phyloP scores from a whole-genome alignment of 2,329 filamentous ascomycete species.

The Ceratocystis diversiconidia region DNA sequence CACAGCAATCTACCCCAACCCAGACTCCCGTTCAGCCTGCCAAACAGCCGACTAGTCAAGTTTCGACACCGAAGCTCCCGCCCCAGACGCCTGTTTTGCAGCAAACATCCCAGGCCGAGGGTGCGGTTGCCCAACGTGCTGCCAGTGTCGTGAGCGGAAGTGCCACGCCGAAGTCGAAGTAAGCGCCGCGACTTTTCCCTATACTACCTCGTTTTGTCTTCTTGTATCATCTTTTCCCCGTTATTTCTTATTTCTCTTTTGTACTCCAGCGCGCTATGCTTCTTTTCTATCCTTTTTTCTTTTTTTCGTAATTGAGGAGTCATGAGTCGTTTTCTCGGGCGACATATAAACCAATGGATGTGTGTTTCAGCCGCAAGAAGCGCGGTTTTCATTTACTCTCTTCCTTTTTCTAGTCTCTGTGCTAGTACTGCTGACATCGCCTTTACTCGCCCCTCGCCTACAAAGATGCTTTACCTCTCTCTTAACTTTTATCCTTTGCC shows the following conservation, averaged over 20 bases:
- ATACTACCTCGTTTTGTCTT: background rate
- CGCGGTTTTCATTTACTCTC: background rate
- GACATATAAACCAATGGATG: background rate
- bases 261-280: constrained; percentile 2
- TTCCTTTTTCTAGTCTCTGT: background rate
- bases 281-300: background rate
- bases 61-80: constrained; percentile 8
- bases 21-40: background rate
- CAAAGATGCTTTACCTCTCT: background rate
- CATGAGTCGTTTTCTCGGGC: background rate
- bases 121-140: constrained; percentile 13
- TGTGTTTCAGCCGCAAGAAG: background rate
- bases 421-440: background rate
- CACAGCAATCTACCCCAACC: constrained; percentile 18
- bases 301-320: background rate
- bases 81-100: constrained; percentile 8
- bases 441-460: background rate
- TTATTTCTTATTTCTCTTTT: background rate
- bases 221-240: background rate
- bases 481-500: background rate
- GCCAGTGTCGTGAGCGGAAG: constrained; percentile 29
- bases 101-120: constrained; percentile 5
- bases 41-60: background rate
- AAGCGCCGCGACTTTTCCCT: background rate
- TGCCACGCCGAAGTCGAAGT: constrained; percentile 25